Percentiles rank a stretch among this genome's conserved stretches.
Evolutionary conservation across 1,284 basidiomycete genomes (phyloP).

Genomic region (Papiliotrema terrestris): DNA sequence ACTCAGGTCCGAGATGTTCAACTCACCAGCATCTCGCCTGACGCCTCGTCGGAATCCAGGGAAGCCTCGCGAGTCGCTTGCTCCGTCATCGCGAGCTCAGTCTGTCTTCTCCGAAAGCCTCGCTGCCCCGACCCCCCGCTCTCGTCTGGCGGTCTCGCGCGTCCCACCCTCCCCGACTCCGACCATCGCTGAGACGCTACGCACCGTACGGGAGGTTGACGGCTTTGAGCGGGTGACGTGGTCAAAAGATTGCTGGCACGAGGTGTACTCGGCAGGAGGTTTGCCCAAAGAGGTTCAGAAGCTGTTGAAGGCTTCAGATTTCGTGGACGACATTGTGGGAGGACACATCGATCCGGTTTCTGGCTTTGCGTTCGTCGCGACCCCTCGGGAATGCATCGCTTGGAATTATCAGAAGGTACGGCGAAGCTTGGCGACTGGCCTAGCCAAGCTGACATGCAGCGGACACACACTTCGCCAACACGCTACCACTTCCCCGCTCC

Average conservation of each 20-base stretch:
- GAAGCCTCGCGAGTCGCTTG: slow-evolving; percentile 10
- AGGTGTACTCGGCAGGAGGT: slow-evolving; percentile 23
- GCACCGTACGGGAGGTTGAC: slow-evolving; percentile 18
- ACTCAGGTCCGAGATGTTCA: slow-evolving; percentile 29
- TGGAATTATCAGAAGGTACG: slow-evolving; percentile 50
- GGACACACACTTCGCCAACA: slow-evolving; percentile 38
- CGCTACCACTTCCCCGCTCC: slow-evolving; percentile 43
- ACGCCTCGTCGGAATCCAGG: slow-evolving; percentile 24
- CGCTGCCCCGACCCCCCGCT: slow-evolving; percentile 14
- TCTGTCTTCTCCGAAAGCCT: slow-evolving; percentile 19
- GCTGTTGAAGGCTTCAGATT: slow-evolving; percentile 33
- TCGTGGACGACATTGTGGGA: slow-evolving; percentile 39
- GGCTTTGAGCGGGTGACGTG: slow-evolving; percentile 26
- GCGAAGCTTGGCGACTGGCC: slow-evolving; percentile 1
- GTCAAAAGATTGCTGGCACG: slow-evolving; percentile 34
- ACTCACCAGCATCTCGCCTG: slow-evolving; percentile 32
- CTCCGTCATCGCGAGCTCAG: slow-evolving; percentile 23
- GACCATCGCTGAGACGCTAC: slow-evolving; percentile 25
- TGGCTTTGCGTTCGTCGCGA: slow-evolving; percentile 49
- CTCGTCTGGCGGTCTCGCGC: slow-evolving; percentile 9
- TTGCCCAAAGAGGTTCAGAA: slow-evolving; percentile 36
- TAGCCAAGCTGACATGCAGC: slow-evolving; percentile 11
- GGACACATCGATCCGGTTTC: slow-evolving; percentile 41
- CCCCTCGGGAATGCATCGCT: slow-evolving; percentile 36
- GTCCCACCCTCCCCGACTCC: slow-evolving; percentile 20